Conservation (phyloP, 208 protist genomes). For the Acanthamoeba pearcei region DNA sequence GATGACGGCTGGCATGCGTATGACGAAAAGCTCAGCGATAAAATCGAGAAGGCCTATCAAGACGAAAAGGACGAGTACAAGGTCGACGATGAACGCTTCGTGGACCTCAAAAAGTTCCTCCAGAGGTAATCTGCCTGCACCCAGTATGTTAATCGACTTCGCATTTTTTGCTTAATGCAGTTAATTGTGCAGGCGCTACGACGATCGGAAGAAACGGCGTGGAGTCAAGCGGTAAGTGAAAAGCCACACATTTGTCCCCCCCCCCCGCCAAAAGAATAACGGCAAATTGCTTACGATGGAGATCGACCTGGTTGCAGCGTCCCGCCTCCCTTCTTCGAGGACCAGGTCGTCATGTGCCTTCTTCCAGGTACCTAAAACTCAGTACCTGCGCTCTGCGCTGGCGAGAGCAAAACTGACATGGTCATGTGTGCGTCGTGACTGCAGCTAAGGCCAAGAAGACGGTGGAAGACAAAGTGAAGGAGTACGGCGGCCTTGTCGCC, state of each 20-base stretch:
- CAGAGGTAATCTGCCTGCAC: neutral
- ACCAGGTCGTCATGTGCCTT: constrained; percentile 7
- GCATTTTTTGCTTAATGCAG: neutral
- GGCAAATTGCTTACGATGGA: neutral
- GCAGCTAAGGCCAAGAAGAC: constrained; percentile 19
- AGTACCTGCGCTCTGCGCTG: neutral
- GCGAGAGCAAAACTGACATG: neutral
- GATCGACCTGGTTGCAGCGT: neutral
- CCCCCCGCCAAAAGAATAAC: too few relatives aligned
- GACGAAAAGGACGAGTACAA: constrained; percentile 24
- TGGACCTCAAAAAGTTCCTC: constrained; percentile 63
- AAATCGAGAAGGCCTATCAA: constrained; percentile 17
- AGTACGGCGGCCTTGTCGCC: constrained; percentile 11
- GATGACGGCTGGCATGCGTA: constrained; percentile 68
- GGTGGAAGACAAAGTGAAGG: constrained; percentile 26
- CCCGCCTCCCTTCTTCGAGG: neutral
- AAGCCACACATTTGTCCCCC: neutral
- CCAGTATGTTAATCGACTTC: neutral
- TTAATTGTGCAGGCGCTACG: constrained; percentile 25
- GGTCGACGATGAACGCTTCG: constrained; percentile 71
- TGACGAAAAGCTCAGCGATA: constrained; percentile 41
- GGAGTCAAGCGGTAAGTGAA: constrained; percentile 7
- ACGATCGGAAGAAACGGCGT: constrained; percentile 33
- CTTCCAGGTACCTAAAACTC: neutral
- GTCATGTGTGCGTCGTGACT: neutral